Conservation (phyloP, 1,139 yeast species). For the Kodamaea suecica region DNA sequence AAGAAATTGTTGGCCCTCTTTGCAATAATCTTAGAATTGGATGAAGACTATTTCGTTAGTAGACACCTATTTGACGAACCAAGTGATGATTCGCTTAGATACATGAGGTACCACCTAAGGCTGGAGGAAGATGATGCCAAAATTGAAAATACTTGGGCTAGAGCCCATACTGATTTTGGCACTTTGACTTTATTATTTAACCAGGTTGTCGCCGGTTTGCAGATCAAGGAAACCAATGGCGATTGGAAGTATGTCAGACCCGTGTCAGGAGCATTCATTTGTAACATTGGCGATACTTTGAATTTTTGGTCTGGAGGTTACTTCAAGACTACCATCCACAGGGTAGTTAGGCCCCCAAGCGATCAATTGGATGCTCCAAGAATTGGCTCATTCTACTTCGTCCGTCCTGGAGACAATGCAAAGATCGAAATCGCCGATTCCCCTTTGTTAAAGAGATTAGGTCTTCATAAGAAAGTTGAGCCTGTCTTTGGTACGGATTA, state of each 20-base stretch:
- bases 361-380: slow-evolving; percentile 29
- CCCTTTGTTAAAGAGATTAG: slow-evolving; percentile 28
- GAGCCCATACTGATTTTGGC: slow-evolving; percentile 34
- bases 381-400: slow-evolving; percentile 33
- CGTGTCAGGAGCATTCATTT: slow-evolving; percentile 27
- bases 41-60: slow-evolving; percentile 29
- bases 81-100: slow-evolving; percentile 33
- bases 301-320: slow-evolving; percentile 33
- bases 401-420: slow-evolving; percentile 32
- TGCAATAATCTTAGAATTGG: slow-evolving; percentile 32
- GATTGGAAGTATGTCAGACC: slow-evolving; percentile 31
- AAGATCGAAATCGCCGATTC: slow-evolving; percentile 28
- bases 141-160: slow-evolving; percentile 29
- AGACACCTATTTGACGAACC: slow-evolving; percentile 29
- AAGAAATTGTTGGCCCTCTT: slow-evolving; percentile 26
- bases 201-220: slow-evolving; percentile 31
- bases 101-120: slow-evolving; percentile 31
- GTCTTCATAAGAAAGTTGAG: slow-evolving; percentile 21
- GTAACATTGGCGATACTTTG: slow-evolving; percentile 32
- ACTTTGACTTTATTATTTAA: slow-evolving; percentile 28
- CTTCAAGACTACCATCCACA: slow-evolving; percentile 31
- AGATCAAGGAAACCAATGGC: slow-evolving; percentile 23
- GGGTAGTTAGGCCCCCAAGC: slow-evolving; percentile 31
- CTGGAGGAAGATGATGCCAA: slow-evolving; percentile 24
- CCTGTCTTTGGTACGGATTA: slow-evolving; percentile 30